These are phyloP conservation scores for Baeospora myosura DNA, from an alignment of 1,284 basidiomycete genomes.

Conservation along the genomic window DNA sequence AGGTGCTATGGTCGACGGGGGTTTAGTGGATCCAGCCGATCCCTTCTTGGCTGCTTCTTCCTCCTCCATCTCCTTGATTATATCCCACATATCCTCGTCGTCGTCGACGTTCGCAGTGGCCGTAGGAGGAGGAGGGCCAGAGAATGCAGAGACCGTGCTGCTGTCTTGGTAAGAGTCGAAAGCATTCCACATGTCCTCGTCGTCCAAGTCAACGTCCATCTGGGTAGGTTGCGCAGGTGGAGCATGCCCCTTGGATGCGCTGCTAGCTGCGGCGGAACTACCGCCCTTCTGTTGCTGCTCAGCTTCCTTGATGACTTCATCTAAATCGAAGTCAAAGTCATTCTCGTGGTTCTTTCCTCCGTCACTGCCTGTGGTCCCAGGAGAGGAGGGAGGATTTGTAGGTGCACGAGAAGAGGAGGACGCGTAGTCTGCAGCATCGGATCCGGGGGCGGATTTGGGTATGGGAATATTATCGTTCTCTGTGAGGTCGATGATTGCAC, in stretches of 20 bases:
- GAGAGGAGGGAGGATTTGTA: constrained; percentile 43
- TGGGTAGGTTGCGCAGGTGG: too few species aligned
- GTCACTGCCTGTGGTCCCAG: constrained; percentile 10
- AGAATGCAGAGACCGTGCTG: background rate
- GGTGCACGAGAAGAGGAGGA: constrained; percentile 36
- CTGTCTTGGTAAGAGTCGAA: background rate
- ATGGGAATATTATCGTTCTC: constrained; percentile 20
- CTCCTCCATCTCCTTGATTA: constrained; percentile 51
- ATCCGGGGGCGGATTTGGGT: constrained; percentile 11
- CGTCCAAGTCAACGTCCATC: constrained; percentile 17
- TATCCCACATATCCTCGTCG: constrained; percentile 65
- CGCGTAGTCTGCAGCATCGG: constrained; percentile 22
- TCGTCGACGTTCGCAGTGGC: constrained; percentile 27
- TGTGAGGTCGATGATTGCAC: constrained; percentile 22
- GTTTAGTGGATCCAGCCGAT: too few species aligned
- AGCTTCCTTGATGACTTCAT: constrained; percentile 43
- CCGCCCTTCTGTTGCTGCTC: constrained; percentile 24
- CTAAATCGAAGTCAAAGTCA: constrained; percentile 53
- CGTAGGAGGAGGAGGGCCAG: constrained; percentile 4
- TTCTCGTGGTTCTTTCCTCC: too few species aligned
- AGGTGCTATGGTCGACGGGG: background rate
- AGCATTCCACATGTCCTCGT: constrained; percentile 9
- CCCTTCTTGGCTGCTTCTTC: constrained; percentile 8
- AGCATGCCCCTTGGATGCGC: too few species aligned
- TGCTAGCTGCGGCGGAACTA: too few species aligned